phyloP scores from a whole-genome alignment of 1,284 basidiomycete genomes.

The Chondrostereum purpureum region DNA sequence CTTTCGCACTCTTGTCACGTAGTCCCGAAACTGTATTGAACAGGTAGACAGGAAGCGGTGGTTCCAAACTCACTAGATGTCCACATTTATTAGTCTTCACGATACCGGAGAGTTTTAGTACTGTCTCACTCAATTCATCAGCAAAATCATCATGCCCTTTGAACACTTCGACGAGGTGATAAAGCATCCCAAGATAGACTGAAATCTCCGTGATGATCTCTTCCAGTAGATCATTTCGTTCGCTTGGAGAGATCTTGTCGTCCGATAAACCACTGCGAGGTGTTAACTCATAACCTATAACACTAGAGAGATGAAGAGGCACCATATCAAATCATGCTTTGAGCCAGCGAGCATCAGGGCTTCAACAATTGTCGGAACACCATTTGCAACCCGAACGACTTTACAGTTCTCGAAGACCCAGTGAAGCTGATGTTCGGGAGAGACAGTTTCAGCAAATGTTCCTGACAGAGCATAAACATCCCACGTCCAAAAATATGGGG shows the following conservation, averaged over 20 bases:
- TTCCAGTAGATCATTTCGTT: slow-evolving; percentile 76
- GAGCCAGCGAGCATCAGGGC: slow-evolving; percentile 87
- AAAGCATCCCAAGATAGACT: slow-evolving; percentile 87
- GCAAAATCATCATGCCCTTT: slow-evolving; percentile 90
- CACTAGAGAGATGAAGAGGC: slow-evolving; percentile 15
- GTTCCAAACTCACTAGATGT: slow-evolving; percentile 82
- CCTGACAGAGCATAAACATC: slow-evolving; percentile 42
- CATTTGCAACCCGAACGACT: slow-evolving; percentile 79
- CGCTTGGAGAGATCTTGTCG: slow-evolving; percentile 57
- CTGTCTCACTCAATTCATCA: slow-evolving; percentile 84
- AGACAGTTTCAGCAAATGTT: slow-evolving; percentile 85
- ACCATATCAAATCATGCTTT: slow-evolving; percentile 84
- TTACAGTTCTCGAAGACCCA: slow-evolving; percentile 96
- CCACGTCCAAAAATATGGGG: slow-evolving; percentile 6
- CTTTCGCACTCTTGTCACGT: slow-evolving; percentile 91
- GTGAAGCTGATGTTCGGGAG: slow-evolving; percentile 90
- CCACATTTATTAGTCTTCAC: slow-evolving; percentile 13
- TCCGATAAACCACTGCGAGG: slow-evolving; percentile 60
- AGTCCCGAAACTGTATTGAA: slow-evolving; percentile 86
- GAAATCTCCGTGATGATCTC: slow-evolving; percentile 88
- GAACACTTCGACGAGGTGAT: slow-evolving; percentile 89
- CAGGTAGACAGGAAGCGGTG: slow-evolving; percentile 89
- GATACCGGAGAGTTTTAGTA: slow-evolving; percentile 11
- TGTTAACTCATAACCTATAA: slow-evolving; percentile 5
- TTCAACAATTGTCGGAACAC: slow-evolving; percentile 77